phyloP scores from a whole-genome alignment of 768 basidiomycete genomes.

The Clitopilus hobsonii region DNA sequence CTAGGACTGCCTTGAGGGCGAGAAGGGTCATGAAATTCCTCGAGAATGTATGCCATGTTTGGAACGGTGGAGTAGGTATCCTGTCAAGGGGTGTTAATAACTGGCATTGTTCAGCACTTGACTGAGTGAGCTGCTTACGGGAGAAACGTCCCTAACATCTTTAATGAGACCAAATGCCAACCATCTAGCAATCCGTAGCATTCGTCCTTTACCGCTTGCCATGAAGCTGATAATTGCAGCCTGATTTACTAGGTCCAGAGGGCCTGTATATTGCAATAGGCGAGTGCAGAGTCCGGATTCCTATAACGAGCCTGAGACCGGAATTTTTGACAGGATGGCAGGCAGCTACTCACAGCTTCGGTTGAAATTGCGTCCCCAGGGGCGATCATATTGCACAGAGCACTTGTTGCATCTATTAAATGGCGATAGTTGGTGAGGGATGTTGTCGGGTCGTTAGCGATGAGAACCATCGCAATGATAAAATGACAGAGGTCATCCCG shows the following conservation, averaged over 20 bases:
- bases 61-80: conserved; percentile 38
- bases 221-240: conserved; percentile 46
- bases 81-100: conserved; percentile 22
- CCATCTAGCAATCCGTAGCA: conserved; percentile 52
- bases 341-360: conserved; percentile 18
- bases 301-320: conserved; percentile 22
- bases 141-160: conserved; percentile 15
- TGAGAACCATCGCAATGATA: conserved; percentile 42
- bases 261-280: conserved; percentile 33
- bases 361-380: conserved; percentile 19
- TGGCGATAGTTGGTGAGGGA: conserved; percentile 38
- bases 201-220: conserved; percentile 41
- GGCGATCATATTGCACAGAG: conserved; percentile 38
- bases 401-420: conserved; percentile 42
- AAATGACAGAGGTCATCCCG: conserved; percentile 42
- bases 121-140: conserved; percentile 15
- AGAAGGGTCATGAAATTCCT: conserved; percentile 38
- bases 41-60: conserved; percentile 44
- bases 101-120: conserved; percentile 5
- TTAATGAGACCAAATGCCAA: conserved; percentile 49
- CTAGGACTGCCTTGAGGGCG: conserved; percentile 17
- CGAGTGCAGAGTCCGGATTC: conserved; percentile 42
- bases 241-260: conserved; percentile 45
- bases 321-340: background rate
- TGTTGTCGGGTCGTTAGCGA: conserved; percentile 54